A percentile compares a stretch with the other conserved stretches of the same genome.
These are phyloP conservation scores for Pulveroboletus sp. DNA, from an alignment of 768 basidiomycete species.

Conservation along the genomic window DNA sequence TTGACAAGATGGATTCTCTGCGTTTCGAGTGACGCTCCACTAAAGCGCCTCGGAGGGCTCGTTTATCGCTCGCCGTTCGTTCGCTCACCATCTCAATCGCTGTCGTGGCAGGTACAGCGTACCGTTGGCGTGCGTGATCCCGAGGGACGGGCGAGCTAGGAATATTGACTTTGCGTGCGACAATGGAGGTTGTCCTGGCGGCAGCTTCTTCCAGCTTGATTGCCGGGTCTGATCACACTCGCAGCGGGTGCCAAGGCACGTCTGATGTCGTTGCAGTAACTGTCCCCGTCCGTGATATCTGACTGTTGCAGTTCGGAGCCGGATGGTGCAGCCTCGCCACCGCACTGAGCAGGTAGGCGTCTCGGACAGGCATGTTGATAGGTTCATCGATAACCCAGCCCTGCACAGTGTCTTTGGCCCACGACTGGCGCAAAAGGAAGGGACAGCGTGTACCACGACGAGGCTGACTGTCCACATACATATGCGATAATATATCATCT, in stretches of 20 bases:
- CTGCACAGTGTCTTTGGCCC: too few relatives aligned
- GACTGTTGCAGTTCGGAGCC: conserved; percentile 11
- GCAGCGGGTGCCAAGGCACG: background rate
- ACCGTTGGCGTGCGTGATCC: too few relatives aligned
- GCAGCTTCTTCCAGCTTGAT: conserved; percentile 4
- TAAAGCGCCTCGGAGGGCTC: background rate
- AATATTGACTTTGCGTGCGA: background rate
- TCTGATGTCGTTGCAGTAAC: background rate
- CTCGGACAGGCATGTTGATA: too few relatives aligned
- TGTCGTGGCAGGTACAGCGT: background rate
- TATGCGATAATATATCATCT: conserved; percentile 10
- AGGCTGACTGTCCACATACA: conserved; percentile 7
- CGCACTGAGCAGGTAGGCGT: background rate
- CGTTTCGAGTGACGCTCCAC: background rate
- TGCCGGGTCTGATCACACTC: background rate
- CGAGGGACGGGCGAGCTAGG: background rate
- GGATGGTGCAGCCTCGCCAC: background rate
- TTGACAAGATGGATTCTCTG: background rate
- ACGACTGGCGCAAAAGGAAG: background rate
- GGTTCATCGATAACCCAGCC: background rate
- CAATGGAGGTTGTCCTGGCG: background rate
- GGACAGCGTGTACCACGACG: conserved; percentile 1
- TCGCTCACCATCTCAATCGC: background rate
- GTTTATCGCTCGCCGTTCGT: background rate
- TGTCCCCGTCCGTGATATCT: background rate